These are phyloP conservation scores for Penicillium paradoxum DNA, from an alignment of 495 filamentous ascomycete species.

Conservation along the genomic window DNA sequence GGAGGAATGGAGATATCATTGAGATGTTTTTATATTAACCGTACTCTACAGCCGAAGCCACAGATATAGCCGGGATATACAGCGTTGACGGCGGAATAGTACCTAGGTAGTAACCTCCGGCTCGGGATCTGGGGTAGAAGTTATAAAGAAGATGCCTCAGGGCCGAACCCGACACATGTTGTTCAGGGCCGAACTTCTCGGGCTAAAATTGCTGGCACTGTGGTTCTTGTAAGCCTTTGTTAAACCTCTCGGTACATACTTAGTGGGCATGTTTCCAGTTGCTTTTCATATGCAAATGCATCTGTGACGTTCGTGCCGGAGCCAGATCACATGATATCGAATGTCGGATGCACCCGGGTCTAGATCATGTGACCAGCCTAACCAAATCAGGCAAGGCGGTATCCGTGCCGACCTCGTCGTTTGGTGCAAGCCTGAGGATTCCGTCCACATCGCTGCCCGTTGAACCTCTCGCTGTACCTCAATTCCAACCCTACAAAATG, in stretches of 20 bases:
- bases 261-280: not conserved
- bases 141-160: not conserved
- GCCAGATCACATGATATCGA: conserved; percentile 23
- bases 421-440: conserved; percentile 20
- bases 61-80: conserved; percentile 16
- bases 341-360: not conserved
- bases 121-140: not conserved
- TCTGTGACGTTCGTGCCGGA: conserved; percentile 11
- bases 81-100: conserved; percentile 12
- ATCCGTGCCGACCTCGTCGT: conserved; percentile 24
- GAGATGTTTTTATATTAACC: conserved; percentile 3
- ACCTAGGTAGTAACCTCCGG: not conserved
- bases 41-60: conserved; percentile 8
- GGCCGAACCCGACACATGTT: not conserved
- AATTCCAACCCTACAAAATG: conserved; percentile 60
- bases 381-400: conserved; percentile 26
- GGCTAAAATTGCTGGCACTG: not conserved
- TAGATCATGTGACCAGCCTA: conserved; percentile 4
- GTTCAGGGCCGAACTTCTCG: not conserved
- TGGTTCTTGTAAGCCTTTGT: not conserved
- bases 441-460: conserved; percentile 31
- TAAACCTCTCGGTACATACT: not conserved
- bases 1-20: conserved; percentile 1
- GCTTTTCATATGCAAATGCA: not conserved
- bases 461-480: conserved; percentile 29